Percentiles rank a stretch among this genome's conserved stretches.
These are phyloP conservation scores for Saccharum officinarum DNA, from an alignment of 176 grass and related monocot species.

Conservation along the genomic window DNA sequence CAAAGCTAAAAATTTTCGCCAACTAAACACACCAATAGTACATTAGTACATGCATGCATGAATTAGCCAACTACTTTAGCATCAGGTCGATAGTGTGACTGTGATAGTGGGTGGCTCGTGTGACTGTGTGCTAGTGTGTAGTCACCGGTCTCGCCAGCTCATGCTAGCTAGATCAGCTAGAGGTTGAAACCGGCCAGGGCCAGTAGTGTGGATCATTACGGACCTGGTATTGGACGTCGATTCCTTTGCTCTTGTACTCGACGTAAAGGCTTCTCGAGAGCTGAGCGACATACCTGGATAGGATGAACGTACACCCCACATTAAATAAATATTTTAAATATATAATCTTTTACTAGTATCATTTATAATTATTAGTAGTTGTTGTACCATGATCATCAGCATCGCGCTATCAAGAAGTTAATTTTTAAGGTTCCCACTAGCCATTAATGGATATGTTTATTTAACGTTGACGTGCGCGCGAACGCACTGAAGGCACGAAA, in stretches of 20 bases:
- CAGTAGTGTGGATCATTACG: no score
- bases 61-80: no score
- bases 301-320: neutral
- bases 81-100: neutral
- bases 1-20: no score
- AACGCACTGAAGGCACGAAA: neutral
- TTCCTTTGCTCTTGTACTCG: slow-evolving; percentile 56
- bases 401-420: neutral
- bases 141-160: neutral
- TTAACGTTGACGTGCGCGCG: neutral
- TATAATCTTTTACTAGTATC: neutral
- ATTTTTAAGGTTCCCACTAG: neutral
- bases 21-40: no score
- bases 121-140: neutral
- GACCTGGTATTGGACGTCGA: slow-evolving; percentile 70
- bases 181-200: neutral
- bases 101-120: no score
- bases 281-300: slow-evolving; percentile 43
- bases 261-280: slow-evolving; percentile 53
- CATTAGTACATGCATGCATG: no score
- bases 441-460: neutral
- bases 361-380: neutral
- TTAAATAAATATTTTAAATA: neutral
- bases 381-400: neutral
- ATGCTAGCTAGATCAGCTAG: neutral